Evolutionary conservation across 345 rosid genomes (phyloP).

Genomic region (Rhodomyrtus tomentosa): DNA sequence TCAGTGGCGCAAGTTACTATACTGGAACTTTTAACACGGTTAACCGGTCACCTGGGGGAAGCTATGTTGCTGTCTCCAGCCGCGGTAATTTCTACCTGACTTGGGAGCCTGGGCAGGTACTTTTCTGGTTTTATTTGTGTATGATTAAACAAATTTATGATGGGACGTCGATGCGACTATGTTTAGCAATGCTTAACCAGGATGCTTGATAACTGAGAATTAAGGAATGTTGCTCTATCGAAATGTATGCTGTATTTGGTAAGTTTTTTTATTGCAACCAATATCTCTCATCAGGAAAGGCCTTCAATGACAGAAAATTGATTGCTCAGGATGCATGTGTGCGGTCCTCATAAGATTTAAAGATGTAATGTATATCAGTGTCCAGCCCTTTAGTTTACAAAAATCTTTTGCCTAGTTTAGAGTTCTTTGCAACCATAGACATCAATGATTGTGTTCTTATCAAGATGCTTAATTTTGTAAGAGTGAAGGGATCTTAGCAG

Average conservation of each 20-base stretch:
- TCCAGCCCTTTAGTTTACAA: neutral
- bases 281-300: neutral
- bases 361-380: neutral
- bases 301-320: neutral
- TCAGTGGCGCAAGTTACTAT: constrained; percentile 97
- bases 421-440: too few relatives aligned
- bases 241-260: neutral
- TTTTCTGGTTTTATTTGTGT: neutral
- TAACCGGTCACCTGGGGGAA: constrained; percentile 90
- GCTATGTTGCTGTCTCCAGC: constrained; percentile 92
- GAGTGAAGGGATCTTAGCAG: too few relatives aligned
- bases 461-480: too few relatives aligned
- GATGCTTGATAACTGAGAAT: neutral
- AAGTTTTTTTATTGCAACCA: neutral
- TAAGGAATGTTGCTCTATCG: neutral
- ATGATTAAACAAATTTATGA: neutral
- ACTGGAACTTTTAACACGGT: constrained; percentile 89
- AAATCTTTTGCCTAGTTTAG: neutral
- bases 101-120: constrained; percentile 98
- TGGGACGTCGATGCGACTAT: neutral
- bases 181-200: neutral
- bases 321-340: neutral
- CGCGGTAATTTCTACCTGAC: constrained; percentile 96
- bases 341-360: neutral
- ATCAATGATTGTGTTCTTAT: too few relatives aligned